Evolutionary conservation across 2,329 filamentous ascomycete species (phyloP).

Genomic region (Calonectria crousiana): DNA sequence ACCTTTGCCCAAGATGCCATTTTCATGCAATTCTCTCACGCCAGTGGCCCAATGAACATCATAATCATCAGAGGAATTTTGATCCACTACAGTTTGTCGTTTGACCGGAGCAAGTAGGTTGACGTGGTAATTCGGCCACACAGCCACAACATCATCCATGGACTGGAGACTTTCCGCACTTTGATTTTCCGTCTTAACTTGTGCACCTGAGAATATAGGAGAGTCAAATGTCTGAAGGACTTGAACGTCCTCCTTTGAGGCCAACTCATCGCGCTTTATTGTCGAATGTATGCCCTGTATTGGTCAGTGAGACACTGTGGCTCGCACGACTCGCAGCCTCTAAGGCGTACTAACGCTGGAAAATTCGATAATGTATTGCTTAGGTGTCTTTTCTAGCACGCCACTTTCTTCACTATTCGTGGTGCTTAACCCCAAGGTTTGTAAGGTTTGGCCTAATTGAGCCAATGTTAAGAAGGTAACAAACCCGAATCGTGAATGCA

Average conservation of each 20-base stretch:
- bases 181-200: neutral
- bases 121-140: neutral
- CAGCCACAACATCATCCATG: neutral
- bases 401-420: neutral
- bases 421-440: neutral
- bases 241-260: neutral
- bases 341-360: neutral
- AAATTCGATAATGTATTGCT: constrained; percentile 1
- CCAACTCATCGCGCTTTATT: neutral
- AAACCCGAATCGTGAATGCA: neutral
- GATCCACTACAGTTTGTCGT: neutral
- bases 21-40: neutral
- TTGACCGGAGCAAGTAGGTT: neutral
- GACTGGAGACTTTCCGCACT: neutral
- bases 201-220: neutral
- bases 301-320: neutral
- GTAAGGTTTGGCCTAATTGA: neutral
- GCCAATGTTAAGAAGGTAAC: neutral
- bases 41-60: constrained; percentile 1
- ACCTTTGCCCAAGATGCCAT: neutral
- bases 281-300: neutral
- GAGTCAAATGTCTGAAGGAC: constrained; percentile 1
- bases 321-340: no score
- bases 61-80: neutral
- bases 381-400: neutral